Evolutionary conservation across 164 flowering plant genomes (phyloP), one percentile per base, ranked within the genome.

Genomic region (Cinnamomum micranthum): DNA sequence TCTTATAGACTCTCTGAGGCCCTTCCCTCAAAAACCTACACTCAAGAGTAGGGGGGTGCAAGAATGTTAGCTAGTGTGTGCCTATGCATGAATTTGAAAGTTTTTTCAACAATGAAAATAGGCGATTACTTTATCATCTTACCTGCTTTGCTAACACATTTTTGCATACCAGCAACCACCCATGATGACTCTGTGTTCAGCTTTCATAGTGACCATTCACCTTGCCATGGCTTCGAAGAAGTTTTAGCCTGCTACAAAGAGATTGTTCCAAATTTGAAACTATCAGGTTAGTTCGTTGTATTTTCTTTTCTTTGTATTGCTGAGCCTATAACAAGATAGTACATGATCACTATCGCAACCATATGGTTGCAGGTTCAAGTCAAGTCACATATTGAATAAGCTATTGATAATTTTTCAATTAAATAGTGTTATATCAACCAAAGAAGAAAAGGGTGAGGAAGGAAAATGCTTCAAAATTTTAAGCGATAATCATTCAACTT

Each of bases 151-250:
- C 7, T 33, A 28, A 67, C 20, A 6, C 47, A 25, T 67, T 67
- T 67, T 23, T 31, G 2, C 65, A 77, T 72, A 70, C n/a, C 70
- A 91, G 95, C 85, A 20, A 86, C 91, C n/a, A 91, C 96, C 27
- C 92, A 88, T 80, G 96, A 90, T 84, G 77, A 81, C 73, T 84
- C 78, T 33, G 93, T 91, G 74, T 91, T 91, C 71, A 87, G 92
- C 81, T 91, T 90, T 76, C 89, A 91, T 73, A 75, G 23, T 73
- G 91, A 91, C 80, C 81, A 81, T 52, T 77, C 87, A 12, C 86
- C 93, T 55, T 91, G 96, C 79, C 84, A 88, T 79, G 96, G 96
- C 9, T 90, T 91, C 80, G 92, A 90, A 77, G 96, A 91, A 84
- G 96, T 88, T 71, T 78, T 91, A 73, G 75, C 84, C 2, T 87